Base-by-base conservation (phyloP, 495 filamentous ascomycete genomes). In the Geoglossum glabrum region DNA sequence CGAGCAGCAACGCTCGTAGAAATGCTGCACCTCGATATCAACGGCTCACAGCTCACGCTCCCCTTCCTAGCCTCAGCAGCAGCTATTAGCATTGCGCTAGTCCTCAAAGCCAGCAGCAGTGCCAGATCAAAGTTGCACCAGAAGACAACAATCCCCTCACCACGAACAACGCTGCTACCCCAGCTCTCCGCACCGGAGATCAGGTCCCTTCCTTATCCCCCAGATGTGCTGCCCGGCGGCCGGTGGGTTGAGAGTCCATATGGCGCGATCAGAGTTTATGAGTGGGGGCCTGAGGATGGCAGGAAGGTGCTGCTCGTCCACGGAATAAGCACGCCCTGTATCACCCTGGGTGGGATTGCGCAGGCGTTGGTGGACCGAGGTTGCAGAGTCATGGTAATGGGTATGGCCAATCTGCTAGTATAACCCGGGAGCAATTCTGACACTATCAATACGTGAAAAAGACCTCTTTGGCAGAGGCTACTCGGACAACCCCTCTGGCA, bases 281-380 rank as follows among this genome's bases (percentile, higher is more conserved):
- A 97, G 74, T 95, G 81, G 74, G 90, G 90, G 9, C 87, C 87
- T n/a, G 77, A 82, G 57, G 67, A 79, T 54, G 90, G 89, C 3
- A 70, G 75, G 23, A 95, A 88, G 64, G 84, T 94, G 0, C 63
- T 95, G 36, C 70, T 95, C 25, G 70, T 95, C 23, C 90, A 94
- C 65, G 90, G 90, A 28, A 93, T 94, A 64, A 84, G 79, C 54
- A 97, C 85, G 0, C 85, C 90, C 1, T 85, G 83, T 67, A 75
- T 85, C 61, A 77, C 86, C 3, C 72, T 93, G 1, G 77, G 79
- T 40, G 73, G 74, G 38, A 62, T 94, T 36, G 82, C 88, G 38
- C 72, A 83, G 65, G 75, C 73, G 13, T 73, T 96, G 25, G 85
- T 81, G 17, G 73, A 83, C 52, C 76, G 75, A 23, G 87, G 86